Conservation (phyloP, 2,329 filamentous ascomycete species). For the Monosporascus ibericus region DNA sequence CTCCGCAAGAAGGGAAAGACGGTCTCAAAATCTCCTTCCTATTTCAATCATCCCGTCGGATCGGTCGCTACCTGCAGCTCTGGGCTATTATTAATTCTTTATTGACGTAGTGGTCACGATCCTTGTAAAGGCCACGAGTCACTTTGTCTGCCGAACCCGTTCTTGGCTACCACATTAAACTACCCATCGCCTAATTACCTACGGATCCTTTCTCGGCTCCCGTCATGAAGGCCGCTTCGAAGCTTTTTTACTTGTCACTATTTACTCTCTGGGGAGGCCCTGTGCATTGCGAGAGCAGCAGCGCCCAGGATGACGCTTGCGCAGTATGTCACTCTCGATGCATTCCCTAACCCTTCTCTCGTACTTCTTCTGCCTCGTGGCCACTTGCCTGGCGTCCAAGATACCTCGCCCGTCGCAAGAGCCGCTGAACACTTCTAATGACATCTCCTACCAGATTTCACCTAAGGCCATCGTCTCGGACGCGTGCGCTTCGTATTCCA, state of each 20-base stretch:
- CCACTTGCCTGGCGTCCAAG: slow-evolving; percentile 17
- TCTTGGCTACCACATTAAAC: background rate
- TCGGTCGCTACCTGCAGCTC: no score
- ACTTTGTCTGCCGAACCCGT: background rate
- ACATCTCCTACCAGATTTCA: slow-evolving; percentile 59
- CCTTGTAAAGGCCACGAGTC: background rate
- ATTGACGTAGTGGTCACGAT: no score
- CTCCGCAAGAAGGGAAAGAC: no score
- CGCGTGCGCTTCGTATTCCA: slow-evolving; percentile 88
- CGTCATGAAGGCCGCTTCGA: slow-evolving; percentile 47
- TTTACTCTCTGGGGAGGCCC: slow-evolving; percentile 49
- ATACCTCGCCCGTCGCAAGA: slow-evolving; percentile 11
- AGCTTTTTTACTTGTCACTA: slow-evolving; percentile 49
- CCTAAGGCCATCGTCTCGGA: slow-evolving; percentile 86
- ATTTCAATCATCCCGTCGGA: no score
- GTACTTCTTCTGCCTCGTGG: slow-evolving; percentile 8
- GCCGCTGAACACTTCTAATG: slow-evolving; percentile 33
- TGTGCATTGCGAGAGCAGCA: slow-evolving; percentile 37
- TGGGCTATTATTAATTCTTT: no score
- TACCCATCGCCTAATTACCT: background rate
- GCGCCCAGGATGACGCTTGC: slow-evolving; percentile 40
- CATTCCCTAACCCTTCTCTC: slow-evolving; percentile 12
- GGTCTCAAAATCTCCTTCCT: no score
- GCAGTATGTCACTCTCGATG: slow-evolving; percentile 38
- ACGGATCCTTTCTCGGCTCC: slow-evolving; percentile 5